Conservation (phyloP, 2,329 filamentous ascomycete genomes). For the Phyllosticta paracitricarpa region DNA sequence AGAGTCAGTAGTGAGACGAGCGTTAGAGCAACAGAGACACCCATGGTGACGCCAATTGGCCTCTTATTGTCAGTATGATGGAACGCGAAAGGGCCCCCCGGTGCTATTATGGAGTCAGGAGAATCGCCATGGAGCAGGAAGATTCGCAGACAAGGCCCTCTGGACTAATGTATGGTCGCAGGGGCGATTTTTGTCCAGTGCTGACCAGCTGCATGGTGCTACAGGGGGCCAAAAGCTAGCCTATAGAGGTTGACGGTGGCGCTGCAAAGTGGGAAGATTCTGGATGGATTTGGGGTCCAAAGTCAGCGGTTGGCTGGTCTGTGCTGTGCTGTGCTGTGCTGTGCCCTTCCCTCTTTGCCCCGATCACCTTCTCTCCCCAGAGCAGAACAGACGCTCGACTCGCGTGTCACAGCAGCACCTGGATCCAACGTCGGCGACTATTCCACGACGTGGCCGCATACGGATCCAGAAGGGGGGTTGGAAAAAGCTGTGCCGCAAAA, state of each 20-base stretch:
- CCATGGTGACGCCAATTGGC: not conserved
- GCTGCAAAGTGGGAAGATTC: not conserved
- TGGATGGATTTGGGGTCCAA: not conserved
- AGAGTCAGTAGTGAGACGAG: not conserved
- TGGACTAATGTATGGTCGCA: not conserved
- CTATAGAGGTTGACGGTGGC: not conserved
- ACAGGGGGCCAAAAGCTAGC: not conserved
- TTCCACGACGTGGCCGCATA: no score
- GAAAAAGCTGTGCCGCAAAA: no score
- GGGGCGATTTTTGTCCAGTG: not conserved
- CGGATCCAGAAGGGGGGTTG: no score
- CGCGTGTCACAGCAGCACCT: no score
- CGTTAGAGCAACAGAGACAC: not conserved
- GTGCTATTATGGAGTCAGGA: not conserved
- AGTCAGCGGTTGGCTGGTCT: not conserved
- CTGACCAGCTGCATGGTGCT: not conserved
- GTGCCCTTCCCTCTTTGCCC: not conserved
- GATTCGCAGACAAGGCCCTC: not conserved
- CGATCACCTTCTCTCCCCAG: not conserved
- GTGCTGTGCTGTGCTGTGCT: not conserved
- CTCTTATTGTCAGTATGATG: not conserved
- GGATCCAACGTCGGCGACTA: no score
- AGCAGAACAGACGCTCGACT: not conserved
- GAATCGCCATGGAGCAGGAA: not conserved
- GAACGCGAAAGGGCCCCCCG: not conserved